phyloP scores from a whole-genome alignment of 495 filamentous ascomycete genomes.

The Penicillium dipodomyicola region DNA sequence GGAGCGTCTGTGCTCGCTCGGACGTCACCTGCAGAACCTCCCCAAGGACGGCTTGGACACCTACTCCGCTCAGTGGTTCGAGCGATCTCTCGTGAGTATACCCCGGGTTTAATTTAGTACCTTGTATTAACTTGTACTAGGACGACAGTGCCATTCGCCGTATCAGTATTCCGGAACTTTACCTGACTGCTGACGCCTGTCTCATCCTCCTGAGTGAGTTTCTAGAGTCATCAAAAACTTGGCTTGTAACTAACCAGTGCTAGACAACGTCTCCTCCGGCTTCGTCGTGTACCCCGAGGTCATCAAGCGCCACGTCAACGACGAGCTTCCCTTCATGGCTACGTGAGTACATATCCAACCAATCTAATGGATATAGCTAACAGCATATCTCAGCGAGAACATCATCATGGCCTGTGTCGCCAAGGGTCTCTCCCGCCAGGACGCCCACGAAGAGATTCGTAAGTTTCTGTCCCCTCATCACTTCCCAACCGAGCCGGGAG shows the following conservation, averaged over 20 bases:
- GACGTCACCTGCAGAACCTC: slow-evolving; percentile 63
- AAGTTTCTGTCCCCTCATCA: slow-evolving; percentile 11
- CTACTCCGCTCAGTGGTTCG: slow-evolving; percentile 81
- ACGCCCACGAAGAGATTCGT: slow-evolving; percentile 86
- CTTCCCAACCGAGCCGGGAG: background rate
- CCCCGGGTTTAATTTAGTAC: slow-evolving; percentile 9
- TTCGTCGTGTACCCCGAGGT: slow-evolving; percentile 83
- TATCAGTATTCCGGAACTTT: slow-evolving; percentile 75
- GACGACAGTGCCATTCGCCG: slow-evolving; percentile 64
- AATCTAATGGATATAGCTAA: slow-evolving; percentile 17
- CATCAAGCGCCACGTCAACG: slow-evolving; percentile 64
- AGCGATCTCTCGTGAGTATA: slow-evolving; percentile 55
- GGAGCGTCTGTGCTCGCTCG: slow-evolving; percentile 78
- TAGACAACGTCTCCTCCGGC: slow-evolving; percentile 75
- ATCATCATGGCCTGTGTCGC: slow-evolving; percentile 85
- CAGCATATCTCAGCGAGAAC: slow-evolving; percentile 36
- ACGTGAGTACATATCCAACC: slow-evolving; percentile 49
- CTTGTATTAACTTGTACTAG: slow-evolving; percentile 20
- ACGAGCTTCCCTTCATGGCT: slow-evolving; percentile 89
- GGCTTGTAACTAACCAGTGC: slow-evolving; percentile 9
- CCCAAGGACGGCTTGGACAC: slow-evolving; percentile 72
- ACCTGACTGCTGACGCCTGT: slow-evolving; percentile 79
- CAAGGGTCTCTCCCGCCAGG: slow-evolving; percentile 75
- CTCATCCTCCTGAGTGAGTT: slow-evolving; percentile 61
- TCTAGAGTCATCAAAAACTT: background rate